A percentile compares a stretch with the other conserved stretches of the same genome.
Conservation (phyloP, 352 stramenopile genomes). For the Paralagenidium karlingii region DNA sequence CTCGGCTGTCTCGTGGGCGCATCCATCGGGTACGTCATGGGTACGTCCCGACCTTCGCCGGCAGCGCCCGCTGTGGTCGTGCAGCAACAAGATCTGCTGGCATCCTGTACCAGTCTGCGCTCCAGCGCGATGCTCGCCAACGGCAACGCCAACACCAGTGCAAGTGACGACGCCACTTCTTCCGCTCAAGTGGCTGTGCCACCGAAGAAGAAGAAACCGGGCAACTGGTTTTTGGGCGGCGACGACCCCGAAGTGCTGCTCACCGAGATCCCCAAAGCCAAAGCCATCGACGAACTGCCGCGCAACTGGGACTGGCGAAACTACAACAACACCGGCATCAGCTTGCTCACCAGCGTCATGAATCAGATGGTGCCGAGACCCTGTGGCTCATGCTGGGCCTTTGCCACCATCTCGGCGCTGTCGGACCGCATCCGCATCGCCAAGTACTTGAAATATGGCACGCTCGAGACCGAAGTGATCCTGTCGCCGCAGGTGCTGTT, state of each 20-base stretch:
- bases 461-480: constrained; percentile 37
- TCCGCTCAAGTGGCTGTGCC: too few relatives aligned
- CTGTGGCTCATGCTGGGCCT: constrained; percentile 71
- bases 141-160: too few relatives aligned
- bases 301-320: constrained; percentile 68
- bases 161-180: too few relatives aligned
- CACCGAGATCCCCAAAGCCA: constrained; percentile 21
- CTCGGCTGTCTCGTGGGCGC: too few relatives aligned
- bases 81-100: constrained; percentile 39
- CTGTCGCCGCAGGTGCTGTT: constrained; percentile 57
- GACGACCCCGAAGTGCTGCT: constrained; percentile 42
- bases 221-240: constrained; percentile 58
- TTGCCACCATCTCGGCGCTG: constrained; percentile 52
- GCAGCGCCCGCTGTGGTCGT: too few relatives aligned
- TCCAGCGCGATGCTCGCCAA: too few relatives aligned
- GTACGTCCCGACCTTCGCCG: too few relatives aligned
- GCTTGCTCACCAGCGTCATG: constrained; percentile 52
- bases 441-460: constrained; percentile 37
- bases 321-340: constrained; percentile 67
- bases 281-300: constrained; percentile 46
- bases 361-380: constrained; percentile 72
- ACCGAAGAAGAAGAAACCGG: too few relatives aligned
- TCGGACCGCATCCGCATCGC: constrained; percentile 72
- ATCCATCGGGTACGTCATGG: too few relatives aligned
- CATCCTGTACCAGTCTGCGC: constrained; percentile 25